Base-by-base conservation (phyloP, 495 filamentous ascomycete genomes). In the Daldinia concentrica region DNA sequence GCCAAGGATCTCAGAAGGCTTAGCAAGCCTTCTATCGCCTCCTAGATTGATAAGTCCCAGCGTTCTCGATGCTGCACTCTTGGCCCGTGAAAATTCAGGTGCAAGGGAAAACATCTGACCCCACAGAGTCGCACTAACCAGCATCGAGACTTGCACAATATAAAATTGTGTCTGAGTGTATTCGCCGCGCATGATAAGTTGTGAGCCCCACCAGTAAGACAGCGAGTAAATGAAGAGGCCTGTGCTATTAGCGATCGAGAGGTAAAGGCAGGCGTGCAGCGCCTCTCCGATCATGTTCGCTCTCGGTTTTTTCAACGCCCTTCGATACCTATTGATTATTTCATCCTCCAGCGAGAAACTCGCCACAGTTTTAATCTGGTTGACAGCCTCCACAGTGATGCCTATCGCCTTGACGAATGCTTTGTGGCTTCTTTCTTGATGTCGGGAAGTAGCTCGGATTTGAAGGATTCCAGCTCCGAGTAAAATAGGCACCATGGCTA, bases 181-280 rank as follows among this genome's bases (percentile, higher is more conserved):
- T 11, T 81, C 69, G 0, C 87, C 87, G 22, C 77, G 72, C n/a
- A 83, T 75, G 15, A 90, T 83, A 59, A 86, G 83, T 29, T 77
- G 78, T 1, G 85, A 80, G 0, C 88, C 88, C 82, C 88, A 91
- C 84, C 87, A 90, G 74, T 90, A 90, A 0, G 87, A 88, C 5
- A 91, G 74, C 0, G 86, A 87, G 34, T 51, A 54, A 52, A 67
- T 58, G 62, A 51, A 66, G n/a, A 52, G 66, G 19, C 69, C 43
- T 61, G 75, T 27, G 72, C 83, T 82, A 58, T 84, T 82, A 4
- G 83, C 81, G 30, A 86, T 79, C 1, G 82, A 78, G 7, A 83
- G 60, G 58, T 82, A 79, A 22, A 85, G 61, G 66, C 82, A 86
- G 2, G 79, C 79, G 1, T 66, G 54, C 2, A 80, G 43, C 24